Base-by-base conservation (phyloP, 495 filamentous ascomycete genomes). In the Parmelia sp. region DNA sequence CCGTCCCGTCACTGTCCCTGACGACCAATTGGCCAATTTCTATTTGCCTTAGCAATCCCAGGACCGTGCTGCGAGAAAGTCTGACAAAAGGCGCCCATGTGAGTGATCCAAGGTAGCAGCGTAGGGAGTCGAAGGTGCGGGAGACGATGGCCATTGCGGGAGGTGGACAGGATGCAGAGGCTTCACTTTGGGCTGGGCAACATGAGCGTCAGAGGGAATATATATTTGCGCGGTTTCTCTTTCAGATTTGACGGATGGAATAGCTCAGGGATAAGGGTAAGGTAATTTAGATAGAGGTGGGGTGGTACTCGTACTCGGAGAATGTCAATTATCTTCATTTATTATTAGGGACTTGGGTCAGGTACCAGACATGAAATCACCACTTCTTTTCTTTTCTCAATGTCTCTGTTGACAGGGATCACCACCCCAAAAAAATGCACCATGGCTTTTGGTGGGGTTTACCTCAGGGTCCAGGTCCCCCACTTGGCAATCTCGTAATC, bases 81-180 rank as follows among this genome's bases (percentile, higher is more conserved):
- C 69, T 64, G 31, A 81, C 73, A 15, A 80, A 55, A 19, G 78
- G 76, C 8, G 66, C 74, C 80, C 80, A 82, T 14, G 79, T 72
- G 47, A 75, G 63, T 15, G 62, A 68, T 33, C 61, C 67, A 31
- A 68, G 33, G 23, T 69, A 65, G 61, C 40, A 60, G 39, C 66
- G 64, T 39, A 69, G 40, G 27, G 65, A 49, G 57, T 71, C 69
- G 39, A 71, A 66, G 29, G 62, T 53, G 19, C 47, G 57, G 19
- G 65, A 61, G 61, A 65, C n/a, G 12, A 71, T 33, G 33, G 69
- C 67, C 68, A 71, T 70, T 35, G 65, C 40, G 31, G 51, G 35
- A 33, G 31, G 39, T 31, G 39, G 21, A 40, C 19, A 39, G 12
- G 31, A 33, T 14, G 23, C 23, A 42, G 15, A 25, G 12, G 45